These are phyloP conservation scores for Aspergillus flavus DNA, from an alignment of 2,329 filamentous ascomycete genomes.

Conservation along the genomic window DNA sequence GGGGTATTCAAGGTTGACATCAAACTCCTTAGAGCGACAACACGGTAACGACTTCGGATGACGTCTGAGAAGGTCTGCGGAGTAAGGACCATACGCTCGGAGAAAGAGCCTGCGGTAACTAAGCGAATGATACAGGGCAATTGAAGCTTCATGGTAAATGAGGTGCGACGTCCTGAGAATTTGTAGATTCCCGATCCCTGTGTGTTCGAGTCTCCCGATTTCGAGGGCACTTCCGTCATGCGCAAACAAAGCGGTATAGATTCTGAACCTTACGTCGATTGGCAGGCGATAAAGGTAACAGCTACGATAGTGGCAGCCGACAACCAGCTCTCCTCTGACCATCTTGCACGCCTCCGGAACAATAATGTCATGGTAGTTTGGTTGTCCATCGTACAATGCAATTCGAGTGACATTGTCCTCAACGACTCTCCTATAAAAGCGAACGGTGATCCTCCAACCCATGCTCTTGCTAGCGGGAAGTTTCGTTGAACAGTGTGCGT, in stretches of 20 bases:
- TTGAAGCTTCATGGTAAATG: slow-evolving; percentile 23
- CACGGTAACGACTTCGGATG: slow-evolving; percentile 12
- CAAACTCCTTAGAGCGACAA: slow-evolving; percentile 10
- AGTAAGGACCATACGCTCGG: slow-evolving; percentile 14
- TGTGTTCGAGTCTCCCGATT: slow-evolving; percentile 13
- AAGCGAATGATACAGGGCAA: slow-evolving; percentile 20
- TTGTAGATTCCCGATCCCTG: slow-evolving; percentile 10
- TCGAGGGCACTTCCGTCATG: slow-evolving; percentile 16
- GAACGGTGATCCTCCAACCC: slow-evolving; percentile 11
- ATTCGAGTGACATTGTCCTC: slow-evolving; percentile 7
- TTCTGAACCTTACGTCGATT: slow-evolving; percentile 15
- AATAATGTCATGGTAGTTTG: slow-evolving; percentile 9
- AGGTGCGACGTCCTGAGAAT: slow-evolving; percentile 21
- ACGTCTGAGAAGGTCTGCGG: slow-evolving; percentile 15
- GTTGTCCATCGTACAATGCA: slow-evolving; percentile 8
- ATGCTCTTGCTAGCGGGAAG: background rate
- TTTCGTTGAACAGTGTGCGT: background rate
- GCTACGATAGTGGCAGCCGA: slow-evolving; percentile 7
- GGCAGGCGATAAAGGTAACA: slow-evolving; percentile 21
- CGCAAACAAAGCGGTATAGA: slow-evolving; percentile 17
- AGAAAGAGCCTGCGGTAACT: slow-evolving; percentile 19
- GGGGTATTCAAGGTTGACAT: slow-evolving; percentile 8
- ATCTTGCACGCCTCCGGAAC: slow-evolving; percentile 13
- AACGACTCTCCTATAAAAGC: slow-evolving; percentile 13
- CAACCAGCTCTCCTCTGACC: slow-evolving; percentile 2